Evolutionary conservation across 192 early-diverging fungal genomes (phyloP).

Genomic region (Linnemannia hyalina): DNA sequence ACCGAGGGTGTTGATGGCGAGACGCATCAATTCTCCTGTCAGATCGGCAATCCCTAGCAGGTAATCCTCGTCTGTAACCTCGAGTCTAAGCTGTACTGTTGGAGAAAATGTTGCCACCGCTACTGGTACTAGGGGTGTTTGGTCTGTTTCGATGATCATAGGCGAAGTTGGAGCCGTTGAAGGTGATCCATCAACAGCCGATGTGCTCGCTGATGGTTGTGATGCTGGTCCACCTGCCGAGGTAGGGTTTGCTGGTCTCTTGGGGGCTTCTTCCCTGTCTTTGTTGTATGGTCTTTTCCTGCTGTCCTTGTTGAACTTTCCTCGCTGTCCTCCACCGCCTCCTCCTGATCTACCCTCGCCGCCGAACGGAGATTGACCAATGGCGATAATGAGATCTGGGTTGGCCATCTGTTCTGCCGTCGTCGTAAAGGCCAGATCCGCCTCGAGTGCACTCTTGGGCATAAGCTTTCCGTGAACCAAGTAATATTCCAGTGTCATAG

Average conservation of each 20-base stretch:
- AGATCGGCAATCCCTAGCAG: conserved; percentile 71
- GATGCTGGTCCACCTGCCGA: background rate
- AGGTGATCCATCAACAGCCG: background rate
- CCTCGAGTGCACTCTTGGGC: conserved; percentile 43
- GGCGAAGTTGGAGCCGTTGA: background rate
- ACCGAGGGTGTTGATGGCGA: conserved; percentile 65
- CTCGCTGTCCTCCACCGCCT: conserved; percentile 9
- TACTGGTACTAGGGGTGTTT: background rate
- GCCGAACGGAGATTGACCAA: conserved; percentile 24
- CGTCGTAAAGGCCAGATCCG: conserved; percentile 36
- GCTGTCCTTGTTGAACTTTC: conserved; percentile 24
- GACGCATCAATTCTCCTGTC: conserved; percentile 73
- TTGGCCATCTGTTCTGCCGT: conserved; percentile 19
- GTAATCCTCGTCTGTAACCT: conserved; percentile 65
- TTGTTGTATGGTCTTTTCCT: conserved; percentile 32
- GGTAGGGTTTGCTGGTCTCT: background rate
- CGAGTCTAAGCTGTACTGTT: conserved; percentile 8
- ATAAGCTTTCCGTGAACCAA: conserved; percentile 43
- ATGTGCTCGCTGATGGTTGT: background rate
- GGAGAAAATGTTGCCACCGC: background rate
- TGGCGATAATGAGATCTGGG: conserved; percentile 40
- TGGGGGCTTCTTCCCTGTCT: conserved; percentile 3
- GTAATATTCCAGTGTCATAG: conserved; percentile 52
- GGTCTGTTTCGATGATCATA: background rate
- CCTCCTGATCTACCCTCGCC: conserved; percentile 14